A percentile compares a stretch with the other conserved stretches of the same genome.
Conservation (phyloP, 495 filamentous ascomycete genomes). For the Polyplosphaeria fusca region DNA sequence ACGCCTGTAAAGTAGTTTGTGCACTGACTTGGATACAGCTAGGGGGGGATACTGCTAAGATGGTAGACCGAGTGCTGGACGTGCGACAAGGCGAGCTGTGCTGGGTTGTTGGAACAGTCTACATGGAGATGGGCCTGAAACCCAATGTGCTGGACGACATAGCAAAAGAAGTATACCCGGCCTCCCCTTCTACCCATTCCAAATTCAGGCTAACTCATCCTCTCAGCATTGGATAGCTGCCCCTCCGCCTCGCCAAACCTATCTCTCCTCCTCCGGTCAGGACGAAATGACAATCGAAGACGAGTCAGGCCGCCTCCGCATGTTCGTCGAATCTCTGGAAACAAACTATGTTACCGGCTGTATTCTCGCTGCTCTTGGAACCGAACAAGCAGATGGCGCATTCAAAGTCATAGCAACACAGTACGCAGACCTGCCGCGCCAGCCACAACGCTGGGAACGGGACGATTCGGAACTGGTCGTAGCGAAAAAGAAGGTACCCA, state of each 20-base stretch:
- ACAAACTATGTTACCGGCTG: conserved; percentile 80
- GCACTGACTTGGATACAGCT: too few relatives aligned
- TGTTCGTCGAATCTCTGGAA: conserved; percentile 66
- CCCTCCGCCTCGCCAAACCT: conserved; percentile 76
- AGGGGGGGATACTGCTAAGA: conserved; percentile 68
- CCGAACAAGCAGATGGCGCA: conserved; percentile 85
- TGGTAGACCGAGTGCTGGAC: conserved; percentile 84
- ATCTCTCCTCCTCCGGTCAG: conserved; percentile 54
- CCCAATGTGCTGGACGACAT: conserved; percentile 96
- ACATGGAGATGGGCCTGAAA: conserved; percentile 95
- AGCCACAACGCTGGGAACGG: conserved; percentile 72
- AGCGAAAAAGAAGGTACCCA: conserved; percentile 47
- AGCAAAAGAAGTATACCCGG: conserved; percentile 67
- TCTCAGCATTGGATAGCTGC: conserved; percentile 79
- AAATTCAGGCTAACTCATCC: conserved; percentile 1
- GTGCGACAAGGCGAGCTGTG: conserved; percentile 94
- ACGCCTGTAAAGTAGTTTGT: too few relatives aligned
- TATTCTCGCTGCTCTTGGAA: conserved; percentile 86
- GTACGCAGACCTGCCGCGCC: conserved; percentile 77
- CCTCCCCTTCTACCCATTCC: neutral
- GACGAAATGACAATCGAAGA: conserved; percentile 88
- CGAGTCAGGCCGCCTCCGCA: conserved; percentile 84
- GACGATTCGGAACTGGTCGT: conserved; percentile 45
- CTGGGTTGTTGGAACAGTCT: conserved; percentile 92
- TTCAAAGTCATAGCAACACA: conserved; percentile 89